Evolutionary conservation across 768 basidiomycete species (phyloP).

Genomic region (Phaffia tasmanica): DNA sequence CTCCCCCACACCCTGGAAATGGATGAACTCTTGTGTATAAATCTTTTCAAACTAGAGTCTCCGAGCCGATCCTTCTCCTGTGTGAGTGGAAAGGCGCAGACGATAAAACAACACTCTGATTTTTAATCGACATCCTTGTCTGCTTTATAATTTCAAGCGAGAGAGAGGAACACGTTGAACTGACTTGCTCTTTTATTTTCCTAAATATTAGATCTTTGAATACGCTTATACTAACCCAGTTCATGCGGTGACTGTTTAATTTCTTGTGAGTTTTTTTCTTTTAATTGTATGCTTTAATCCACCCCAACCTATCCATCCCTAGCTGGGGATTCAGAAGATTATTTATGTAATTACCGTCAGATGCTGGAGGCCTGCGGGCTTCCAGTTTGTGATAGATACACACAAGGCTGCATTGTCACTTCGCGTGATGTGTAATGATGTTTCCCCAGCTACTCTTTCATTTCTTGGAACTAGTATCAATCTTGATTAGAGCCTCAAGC

Average conservation of each 20-base stretch:
- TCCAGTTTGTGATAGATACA: conserved; percentile 15
- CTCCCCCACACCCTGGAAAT: not conserved
- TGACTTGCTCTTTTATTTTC: not conserved
- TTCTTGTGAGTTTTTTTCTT: conserved; percentile 2
- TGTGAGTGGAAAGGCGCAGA: conserved; percentile 22
- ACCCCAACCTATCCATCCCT: not conserved
- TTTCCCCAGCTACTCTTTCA: not conserved
- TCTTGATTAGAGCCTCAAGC: not conserved
- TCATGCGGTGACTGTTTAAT: not conserved
- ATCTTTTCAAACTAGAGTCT: conserved; percentile 24
- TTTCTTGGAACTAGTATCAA: not conserved
- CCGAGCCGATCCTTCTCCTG: conserved; percentile 23
- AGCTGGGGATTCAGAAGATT: conserved; percentile 5
- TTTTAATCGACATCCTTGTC: conserved; percentile 6
- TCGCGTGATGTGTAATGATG: conserved; percentile 21
- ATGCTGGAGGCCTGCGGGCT: conserved; percentile 6
- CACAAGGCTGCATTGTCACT: conserved; percentile 23
- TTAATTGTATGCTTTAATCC: not conserved
- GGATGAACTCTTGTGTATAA: conserved; percentile 18
- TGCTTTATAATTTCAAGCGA: not conserved
- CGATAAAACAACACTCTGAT: conserved; percentile 17
- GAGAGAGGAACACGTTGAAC: no score
- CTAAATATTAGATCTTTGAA: not conserved
- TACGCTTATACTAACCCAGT: not conserved
- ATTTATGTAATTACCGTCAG: conserved; percentile 24